These are phyloP conservation scores for Prunus persica DNA, from an alignment of 306 rosid genomes.

Conservation along the genomic window Prunus_persica_NCBIv2 NC_034015.1:12017501-12018000, in stretches of 20 bases:
- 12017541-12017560: too few species aligned
- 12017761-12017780: too few species aligned
- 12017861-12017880: constrained; percentile 2
- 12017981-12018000: background rate
- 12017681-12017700: background rate
- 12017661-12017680: background rate
- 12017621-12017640: background rate
- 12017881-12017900: constrained; percentile 34
- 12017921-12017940: background rate
- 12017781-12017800: rapidly evolving
- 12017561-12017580: background rate
- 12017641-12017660: background rate
- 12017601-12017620: background rate
- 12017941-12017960: background rate
- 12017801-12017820: background rate
- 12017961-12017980: background rate
- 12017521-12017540: too few species aligned
- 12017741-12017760: too few species aligned
- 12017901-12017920: constrained; percentile 22
- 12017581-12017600: too few species aligned
- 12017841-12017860: background rate
- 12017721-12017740: background rate
- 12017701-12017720: too few species aligned
- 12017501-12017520: too few species aligned
- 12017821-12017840: background rate